Base-by-base conservation (phyloP, 345 rosid genomes). In the Barbarea vulgaris region DNA sequence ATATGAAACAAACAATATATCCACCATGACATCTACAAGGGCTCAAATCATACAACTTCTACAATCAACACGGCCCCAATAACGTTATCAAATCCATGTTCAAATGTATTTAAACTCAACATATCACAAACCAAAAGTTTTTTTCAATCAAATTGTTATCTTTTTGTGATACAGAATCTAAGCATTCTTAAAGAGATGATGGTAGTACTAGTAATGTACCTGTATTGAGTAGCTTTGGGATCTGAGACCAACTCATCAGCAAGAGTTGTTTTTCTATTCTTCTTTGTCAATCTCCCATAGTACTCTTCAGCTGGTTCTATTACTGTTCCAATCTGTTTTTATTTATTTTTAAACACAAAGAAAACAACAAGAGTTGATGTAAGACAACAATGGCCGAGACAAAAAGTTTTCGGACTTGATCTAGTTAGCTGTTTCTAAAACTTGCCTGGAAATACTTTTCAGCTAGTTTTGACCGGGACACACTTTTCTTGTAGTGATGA, bases 391-490 rank as follows among this genome's bases (percentile, higher is more conserved):
- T 70, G 21, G 14, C 1, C 5, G 5, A 37, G 37, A 50, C 34
- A 50, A 39, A 69, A 2, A 42, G 27, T 27, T 54, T 1, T 34
- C 11, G 52, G 52, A 41, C 19, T 55, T 50, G 6, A 72, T 39
- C 8, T 14, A 59, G 11, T 67, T 58, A 39, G 1, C 22, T 0
- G 13, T 24, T 24, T 31, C 60, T 58, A 41, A 55, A 24, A 74
- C 83, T 80, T 81, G 70, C 99, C 97, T 95, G 97, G 82, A 91
- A 92, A 82, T 91, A 91, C 64, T 94, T 91, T 36, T 93, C 93
- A 37, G 84, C 79, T 5, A 80, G 25, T 72, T 87, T 88, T 18
- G 88, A 85, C 58, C 82, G 81, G 33, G 96, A 78, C 59, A 76
- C 93, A 28, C 81, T 65, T 79, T 83, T 91, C 84, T 94, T 94